Evolutionary conservation across 2,329 filamentous ascomycete genomes (phyloP).

Genomic region (Hawksworthiomyces lignivorus): DNA sequence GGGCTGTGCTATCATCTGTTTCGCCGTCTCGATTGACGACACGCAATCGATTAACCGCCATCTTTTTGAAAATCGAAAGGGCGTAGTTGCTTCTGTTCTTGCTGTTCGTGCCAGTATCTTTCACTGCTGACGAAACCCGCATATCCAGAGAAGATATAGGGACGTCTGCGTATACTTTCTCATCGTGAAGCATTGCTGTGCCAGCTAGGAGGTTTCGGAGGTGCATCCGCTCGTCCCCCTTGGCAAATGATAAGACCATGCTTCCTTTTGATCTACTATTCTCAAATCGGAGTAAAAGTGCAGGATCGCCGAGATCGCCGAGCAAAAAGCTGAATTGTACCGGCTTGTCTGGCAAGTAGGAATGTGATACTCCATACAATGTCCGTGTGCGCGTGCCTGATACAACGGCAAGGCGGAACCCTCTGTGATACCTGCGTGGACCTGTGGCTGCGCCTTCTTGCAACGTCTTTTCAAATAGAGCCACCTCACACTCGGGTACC

Average conservation of each 20-base stretch:
- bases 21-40: slow-evolving; percentile 67
- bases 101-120: slow-evolving; percentile 42
- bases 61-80: slow-evolving; percentile 39
- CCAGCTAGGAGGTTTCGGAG: slow-evolving; percentile 70
- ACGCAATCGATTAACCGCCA: slow-evolving; percentile 59
- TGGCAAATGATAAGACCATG: slow-evolving; percentile 70
- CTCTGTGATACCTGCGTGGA: slow-evolving; percentile 64
- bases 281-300: slow-evolving; percentile 62
- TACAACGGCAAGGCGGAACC: slow-evolving; percentile 70
- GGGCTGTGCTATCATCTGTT: slow-evolving; percentile 47
- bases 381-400: slow-evolving; percentile 72
- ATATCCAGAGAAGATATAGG: slow-evolving; percentile 50
- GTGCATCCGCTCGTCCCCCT: slow-evolving; percentile 60
- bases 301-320: slow-evolving; percentile 61
- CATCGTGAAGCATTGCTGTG: slow-evolving; percentile 57
- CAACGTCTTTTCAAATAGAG: slow-evolving; percentile 64
- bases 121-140: slow-evolving; percentile 36
- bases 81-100: slow-evolving; percentile 42
- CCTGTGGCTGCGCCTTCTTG: slow-evolving; percentile 66
- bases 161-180: slow-evolving; percentile 64
- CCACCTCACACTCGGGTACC: slow-evolving; percentile 61
- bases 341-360: slow-evolving; percentile 56
- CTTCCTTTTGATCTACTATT: slow-evolving; percentile 58
- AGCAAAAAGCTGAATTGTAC: slow-evolving; percentile 73
- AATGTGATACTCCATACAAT: slow-evolving; percentile 67